These are phyloP conservation scores for Erysimum cheiri DNA, from an alignment of 441 rosid genomes.

Conservation along the genomic window DNA sequence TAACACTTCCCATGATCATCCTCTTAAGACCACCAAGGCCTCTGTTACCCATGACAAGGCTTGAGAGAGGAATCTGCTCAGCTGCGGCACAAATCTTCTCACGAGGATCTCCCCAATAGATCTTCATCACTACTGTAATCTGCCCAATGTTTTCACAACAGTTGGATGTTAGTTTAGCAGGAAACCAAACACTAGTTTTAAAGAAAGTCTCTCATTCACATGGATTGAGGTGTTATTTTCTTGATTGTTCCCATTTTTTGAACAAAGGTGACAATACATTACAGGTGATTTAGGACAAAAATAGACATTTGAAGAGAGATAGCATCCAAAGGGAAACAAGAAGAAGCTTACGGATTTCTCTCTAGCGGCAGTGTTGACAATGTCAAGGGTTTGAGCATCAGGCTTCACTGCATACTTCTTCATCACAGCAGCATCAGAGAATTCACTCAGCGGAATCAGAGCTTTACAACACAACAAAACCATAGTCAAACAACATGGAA, in stretches of 20 bases:
- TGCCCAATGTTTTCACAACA: conserved; percentile 41
- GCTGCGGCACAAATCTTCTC: conserved; percentile 90
- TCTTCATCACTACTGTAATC: conserved; percentile 76
- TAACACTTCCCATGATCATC: conserved; percentile 91
- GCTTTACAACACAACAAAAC: conserved; percentile 49
- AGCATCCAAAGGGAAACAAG: background rate
- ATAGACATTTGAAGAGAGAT: background rate
- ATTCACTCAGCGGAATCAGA: conserved; percentile 68
- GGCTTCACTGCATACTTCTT: conserved; percentile 81
- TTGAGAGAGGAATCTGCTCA: conserved; percentile 73
- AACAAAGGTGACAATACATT: no score
- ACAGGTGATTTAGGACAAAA: background rate
- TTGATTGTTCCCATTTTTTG: background rate
- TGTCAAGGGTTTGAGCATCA: conserved; percentile 79
- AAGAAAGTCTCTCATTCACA: conserved; percentile 3
- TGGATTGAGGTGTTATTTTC: background rate
- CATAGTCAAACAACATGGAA: conserved; percentile 19
- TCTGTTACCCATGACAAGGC: conserved; percentile 83
- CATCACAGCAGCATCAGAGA: conserved; percentile 63
- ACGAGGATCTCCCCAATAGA: conserved; percentile 93
- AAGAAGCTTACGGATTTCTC: conserved; percentile 56
- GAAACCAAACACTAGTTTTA: conserved; percentile 7
- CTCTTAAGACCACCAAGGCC: conserved; percentile 92
- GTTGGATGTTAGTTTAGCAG: background rate
- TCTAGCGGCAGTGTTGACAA: conserved; percentile 59